phyloP scores from a whole-genome alignment of 768 basidiomycete species.

The Hygrophorus russula region DNA sequence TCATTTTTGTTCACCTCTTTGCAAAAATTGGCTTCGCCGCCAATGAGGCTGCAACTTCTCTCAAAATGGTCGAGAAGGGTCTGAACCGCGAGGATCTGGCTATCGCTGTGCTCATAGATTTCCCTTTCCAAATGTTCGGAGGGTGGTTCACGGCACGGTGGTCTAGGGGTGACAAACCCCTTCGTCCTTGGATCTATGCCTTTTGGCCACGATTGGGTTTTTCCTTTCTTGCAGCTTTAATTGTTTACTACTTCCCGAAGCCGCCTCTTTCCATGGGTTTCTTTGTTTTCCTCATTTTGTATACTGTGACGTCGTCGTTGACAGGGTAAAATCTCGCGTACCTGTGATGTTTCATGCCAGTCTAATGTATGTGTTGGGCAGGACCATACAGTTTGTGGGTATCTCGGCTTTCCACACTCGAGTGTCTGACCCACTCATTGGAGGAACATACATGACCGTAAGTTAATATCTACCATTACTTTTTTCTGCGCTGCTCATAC shows the following conservation, averaged over 20 bases:
- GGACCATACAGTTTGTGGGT: conserved; percentile 98
- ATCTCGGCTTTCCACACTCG: conserved; percentile 98
- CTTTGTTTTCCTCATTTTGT: conserved; percentile 69
- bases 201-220: conserved; percentile 83
- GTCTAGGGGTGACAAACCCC: conserved; percentile 69
- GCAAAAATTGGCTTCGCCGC: conserved; percentile 93
- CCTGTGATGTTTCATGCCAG: neutral
- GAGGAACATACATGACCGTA: conserved; percentile 99
- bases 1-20: conserved; percentile 78
- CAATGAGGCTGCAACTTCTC: conserved; percentile 80
- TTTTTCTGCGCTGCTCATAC: neutral
- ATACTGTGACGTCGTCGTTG: conserved; percentile 79
- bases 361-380: conserved; percentile 18
- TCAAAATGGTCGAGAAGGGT: conserved; percentile 97
- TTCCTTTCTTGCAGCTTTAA: conserved; percentile 56
- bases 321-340: conserved; percentile 49
- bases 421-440: conserved; percentile 92
- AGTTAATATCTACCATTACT: conserved; percentile 14
- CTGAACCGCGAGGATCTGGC: conserved; percentile 92
- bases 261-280: conserved; percentile 65
- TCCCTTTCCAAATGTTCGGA: conserved; percentile 92
- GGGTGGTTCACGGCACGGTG: conserved; percentile 92
- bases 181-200: conserved; percentile 83
- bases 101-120: conserved; percentile 91
- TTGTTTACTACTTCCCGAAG: conserved; percentile 78